A percentile compares a stretch with the other conserved stretches of the same genome.
These are phyloP conservation scores for Alternaria solani DNA, from an alignment of 2,329 filamentous ascomycete genomes.

Conservation along the genomic window DNA sequence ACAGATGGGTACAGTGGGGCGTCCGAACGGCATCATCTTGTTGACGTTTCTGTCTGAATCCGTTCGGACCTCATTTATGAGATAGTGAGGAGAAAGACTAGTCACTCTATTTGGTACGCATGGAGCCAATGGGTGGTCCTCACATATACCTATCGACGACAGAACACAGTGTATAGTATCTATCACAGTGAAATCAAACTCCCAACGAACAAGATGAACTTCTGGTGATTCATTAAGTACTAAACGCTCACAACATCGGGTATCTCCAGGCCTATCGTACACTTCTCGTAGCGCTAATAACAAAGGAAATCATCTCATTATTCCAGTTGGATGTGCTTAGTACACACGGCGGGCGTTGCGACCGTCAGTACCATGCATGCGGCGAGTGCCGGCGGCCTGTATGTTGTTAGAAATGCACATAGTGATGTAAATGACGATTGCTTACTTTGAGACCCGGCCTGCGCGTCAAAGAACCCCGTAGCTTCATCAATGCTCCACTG, in stretches of 20 bases:
- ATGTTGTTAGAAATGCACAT: constrained; percentile 8
- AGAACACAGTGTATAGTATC: background rate
- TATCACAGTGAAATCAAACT: background rate
- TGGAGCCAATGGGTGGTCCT: background rate
- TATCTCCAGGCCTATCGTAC: constrained; percentile 28
- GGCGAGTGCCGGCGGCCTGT: constrained; percentile 74
- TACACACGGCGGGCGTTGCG: constrained; percentile 57
- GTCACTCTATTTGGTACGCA: background rate
- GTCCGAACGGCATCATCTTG: background rate
- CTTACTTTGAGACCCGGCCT: constrained; percentile 74
- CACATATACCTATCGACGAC: background rate
- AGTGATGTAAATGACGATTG: background rate
- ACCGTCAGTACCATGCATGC: constrained; percentile 79
- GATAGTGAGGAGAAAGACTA: background rate
- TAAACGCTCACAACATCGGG: constrained; percentile 23
- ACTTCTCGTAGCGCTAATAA: constrained; percentile 9
- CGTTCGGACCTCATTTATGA: background rate
- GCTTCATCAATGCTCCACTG: constrained; percentile 75
- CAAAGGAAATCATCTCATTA: constrained; percentile 1
- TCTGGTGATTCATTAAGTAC: constrained; percentile 9
- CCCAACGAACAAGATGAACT: background rate
- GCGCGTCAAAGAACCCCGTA: constrained; percentile 73
- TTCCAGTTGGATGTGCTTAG: constrained; percentile 13
- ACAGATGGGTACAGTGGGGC: background rate
- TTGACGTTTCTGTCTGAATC: background rate